Conservation (phyloP, 2,329 filamentous ascomycete genomes). For the Chaetomium sp. region DNA sequence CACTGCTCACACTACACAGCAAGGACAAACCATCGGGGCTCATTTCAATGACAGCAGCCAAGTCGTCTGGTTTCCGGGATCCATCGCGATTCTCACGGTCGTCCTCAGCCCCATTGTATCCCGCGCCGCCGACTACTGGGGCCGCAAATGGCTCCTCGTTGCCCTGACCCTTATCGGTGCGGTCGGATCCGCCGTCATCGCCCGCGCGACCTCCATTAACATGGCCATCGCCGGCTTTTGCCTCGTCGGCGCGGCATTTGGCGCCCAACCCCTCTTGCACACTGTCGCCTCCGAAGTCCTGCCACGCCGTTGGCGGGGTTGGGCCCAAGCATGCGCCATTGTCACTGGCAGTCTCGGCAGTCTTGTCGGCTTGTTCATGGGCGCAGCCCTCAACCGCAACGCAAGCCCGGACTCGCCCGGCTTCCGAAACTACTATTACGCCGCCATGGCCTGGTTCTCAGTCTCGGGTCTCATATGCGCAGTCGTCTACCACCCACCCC, state of each 20-base stretch:
- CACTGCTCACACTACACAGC: constrained; percentile 18
- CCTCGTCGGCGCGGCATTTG: constrained; percentile 32
- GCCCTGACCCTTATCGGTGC: constrained; percentile 29
- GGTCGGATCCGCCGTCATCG: constrained; percentile 32
- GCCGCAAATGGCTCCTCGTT: constrained; percentile 37
- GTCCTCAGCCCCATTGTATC: constrained; percentile 29
- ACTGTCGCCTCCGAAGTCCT: constrained; percentile 35
- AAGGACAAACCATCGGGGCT: constrained; percentile 29
- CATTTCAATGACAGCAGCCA: constrained; percentile 23
- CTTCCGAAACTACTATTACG: constrained; percentile 34
- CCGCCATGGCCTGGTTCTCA: constrained; percentile 27
- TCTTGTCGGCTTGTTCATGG: constrained; percentile 30
- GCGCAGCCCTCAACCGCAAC: constrained; percentile 30
- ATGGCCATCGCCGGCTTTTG: constrained; percentile 34
- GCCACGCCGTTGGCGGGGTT: constrained; percentile 31
- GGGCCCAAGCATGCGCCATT: constrained; percentile 31
- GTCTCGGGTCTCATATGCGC: constrained; percentile 26
- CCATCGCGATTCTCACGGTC: constrained; percentile 1
- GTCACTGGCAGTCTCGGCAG: constrained; percentile 28
- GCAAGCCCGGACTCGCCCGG: constrained; percentile 20
- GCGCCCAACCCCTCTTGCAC: constrained; percentile 34
- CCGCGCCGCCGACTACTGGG: constrained; percentile 38
- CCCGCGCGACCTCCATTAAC: constrained; percentile 29
- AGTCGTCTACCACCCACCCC: constrained; percentile 31
- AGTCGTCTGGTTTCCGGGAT: constrained; percentile 28